A percentile compares a stretch with the other conserved stretches of the same genome.
Evolutionary conservation across 1,284 basidiomycete genomes (phyloP).

Genomic region (Leucoagaricus sp.): DNA sequence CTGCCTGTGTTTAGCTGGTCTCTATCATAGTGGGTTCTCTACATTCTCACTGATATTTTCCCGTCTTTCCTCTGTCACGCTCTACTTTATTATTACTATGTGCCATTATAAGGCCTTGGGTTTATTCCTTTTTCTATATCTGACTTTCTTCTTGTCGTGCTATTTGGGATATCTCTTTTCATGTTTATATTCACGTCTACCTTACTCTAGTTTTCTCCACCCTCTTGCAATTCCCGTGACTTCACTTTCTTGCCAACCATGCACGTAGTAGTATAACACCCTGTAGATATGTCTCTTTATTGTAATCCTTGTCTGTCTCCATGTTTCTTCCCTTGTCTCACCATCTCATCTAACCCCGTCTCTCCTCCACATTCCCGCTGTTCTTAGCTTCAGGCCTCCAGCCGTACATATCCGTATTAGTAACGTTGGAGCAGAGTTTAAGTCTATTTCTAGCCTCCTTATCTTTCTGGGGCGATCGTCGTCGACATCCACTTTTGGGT

Average conservation of each 20-base stretch:
- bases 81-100: slow-evolving; percentile 18
- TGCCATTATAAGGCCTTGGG: slow-evolving; percentile 13
- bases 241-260: neutral
- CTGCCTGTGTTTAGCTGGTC: neutral
- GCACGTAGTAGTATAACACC: neutral
- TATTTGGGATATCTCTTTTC: neutral
- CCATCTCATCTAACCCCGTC: neutral
- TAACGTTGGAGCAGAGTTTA: no score
- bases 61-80: neutral
- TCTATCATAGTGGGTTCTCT: neutral
- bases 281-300: neutral
- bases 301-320: neutral
- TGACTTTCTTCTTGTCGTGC: slow-evolving; percentile 3
- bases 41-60: neutral
- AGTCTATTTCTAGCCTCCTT: no score
- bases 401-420: neutral
- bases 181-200: slow-evolving; percentile 11
- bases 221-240: neutral
- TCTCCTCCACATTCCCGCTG: neutral
- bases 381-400: neutral
- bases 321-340: neutral
- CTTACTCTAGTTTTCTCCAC: neutral
- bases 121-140: slow-evolving; percentile 12
- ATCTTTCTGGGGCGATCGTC: neutral
- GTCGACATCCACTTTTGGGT: neutral